Conservation (phyloP, 2,329 filamentous ascomycete species). For the Peltaster fructicola region DNA sequence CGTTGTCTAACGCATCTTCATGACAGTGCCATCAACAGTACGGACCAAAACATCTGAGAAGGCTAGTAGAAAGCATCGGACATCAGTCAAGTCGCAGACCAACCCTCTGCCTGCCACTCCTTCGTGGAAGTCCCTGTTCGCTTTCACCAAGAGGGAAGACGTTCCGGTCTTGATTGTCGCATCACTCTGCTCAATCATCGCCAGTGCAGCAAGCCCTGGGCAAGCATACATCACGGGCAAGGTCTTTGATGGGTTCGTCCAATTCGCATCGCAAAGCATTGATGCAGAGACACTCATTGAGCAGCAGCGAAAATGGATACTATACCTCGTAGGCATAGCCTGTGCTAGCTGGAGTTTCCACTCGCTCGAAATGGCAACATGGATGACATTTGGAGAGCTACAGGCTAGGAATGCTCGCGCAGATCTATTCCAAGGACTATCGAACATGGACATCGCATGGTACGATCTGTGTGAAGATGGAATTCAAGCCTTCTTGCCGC, state of each 20-base stretch:
- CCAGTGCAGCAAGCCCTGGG: constrained; percentile 45
- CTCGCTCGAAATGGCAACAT: constrained; percentile 47
- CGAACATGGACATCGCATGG: constrained; percentile 64
- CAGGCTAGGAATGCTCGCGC: constrained; percentile 52
- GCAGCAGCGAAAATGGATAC: constrained; percentile 40
- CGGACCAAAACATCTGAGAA: constrained; percentile 4
- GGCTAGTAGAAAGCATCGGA: constrained; percentile 7
- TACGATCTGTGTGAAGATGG: constrained; percentile 61
- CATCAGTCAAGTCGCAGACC: too few species aligned
- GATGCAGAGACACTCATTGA: constrained; percentile 34
- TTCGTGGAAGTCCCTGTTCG: constrained; percentile 50
- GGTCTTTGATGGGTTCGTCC: constrained; percentile 54
- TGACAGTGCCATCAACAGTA: too few species aligned
- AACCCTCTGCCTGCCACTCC: too few species aligned
- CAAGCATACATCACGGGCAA: constrained; percentile 56
- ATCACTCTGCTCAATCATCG: constrained; percentile 36
- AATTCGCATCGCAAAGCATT: constrained; percentile 41
- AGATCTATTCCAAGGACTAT: constrained; percentile 47
- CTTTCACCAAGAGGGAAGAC: constrained; percentile 51
- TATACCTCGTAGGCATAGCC: constrained; percentile 47
- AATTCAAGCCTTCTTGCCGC: constrained; percentile 50
- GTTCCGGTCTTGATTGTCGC: constrained; percentile 36
- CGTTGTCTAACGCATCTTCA: too few species aligned
- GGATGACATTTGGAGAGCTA: constrained; percentile 64
- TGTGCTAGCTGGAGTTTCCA: constrained; percentile 49